phyloP scores from a whole-genome alignment of 805 yeast species.

The Torulaspora gathmanii region DNA sequence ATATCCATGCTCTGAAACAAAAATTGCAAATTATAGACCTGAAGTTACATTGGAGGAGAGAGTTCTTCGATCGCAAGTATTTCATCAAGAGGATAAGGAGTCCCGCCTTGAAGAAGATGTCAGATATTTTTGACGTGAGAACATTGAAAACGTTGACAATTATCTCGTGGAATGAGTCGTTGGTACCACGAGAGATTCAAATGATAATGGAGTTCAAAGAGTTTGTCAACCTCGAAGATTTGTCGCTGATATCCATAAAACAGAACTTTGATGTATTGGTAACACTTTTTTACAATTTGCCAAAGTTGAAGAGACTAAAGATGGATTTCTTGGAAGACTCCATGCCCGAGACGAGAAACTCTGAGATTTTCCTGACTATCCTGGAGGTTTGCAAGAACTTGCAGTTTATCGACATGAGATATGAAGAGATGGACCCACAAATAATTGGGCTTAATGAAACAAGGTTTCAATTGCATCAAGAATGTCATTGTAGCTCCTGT shows the following conservation, averaged over 20 bases:
- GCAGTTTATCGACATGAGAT: conserved; percentile 39
- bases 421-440: conserved; percentile 34
- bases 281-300: conserved; percentile 31
- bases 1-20: conserved; percentile 29
- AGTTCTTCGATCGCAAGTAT: conserved; percentile 34
- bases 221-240: conserved; percentile 37
- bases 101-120: conserved; percentile 24
- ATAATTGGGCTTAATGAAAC: conserved; percentile 27
- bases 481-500: conserved; percentile 32
- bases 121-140: conserved; percentile 38
- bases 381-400: conserved; percentile 34
- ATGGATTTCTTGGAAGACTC: conserved; percentile 39
- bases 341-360: conserved; percentile 32
- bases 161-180: conserved; percentile 42
- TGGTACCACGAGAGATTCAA: conserved; percentile 33
- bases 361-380: conserved; percentile 36
- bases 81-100: conserved; percentile 22
- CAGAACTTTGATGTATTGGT: conserved; percentile 34
- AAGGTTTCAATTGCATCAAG: conserved; percentile 30
- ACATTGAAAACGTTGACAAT: conserved; percentile 38
- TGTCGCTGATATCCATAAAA: conserved; percentile 41
- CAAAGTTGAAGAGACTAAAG: conserved; percentile 37
- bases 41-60: conserved; percentile 42
- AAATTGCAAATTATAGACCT: conserved; percentile 37
- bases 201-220: conserved; percentile 38